These are phyloP conservation scores for Cruciata laevipes DNA, from an alignment of 257 asterid species.

Conservation along the genomic window DNA sequence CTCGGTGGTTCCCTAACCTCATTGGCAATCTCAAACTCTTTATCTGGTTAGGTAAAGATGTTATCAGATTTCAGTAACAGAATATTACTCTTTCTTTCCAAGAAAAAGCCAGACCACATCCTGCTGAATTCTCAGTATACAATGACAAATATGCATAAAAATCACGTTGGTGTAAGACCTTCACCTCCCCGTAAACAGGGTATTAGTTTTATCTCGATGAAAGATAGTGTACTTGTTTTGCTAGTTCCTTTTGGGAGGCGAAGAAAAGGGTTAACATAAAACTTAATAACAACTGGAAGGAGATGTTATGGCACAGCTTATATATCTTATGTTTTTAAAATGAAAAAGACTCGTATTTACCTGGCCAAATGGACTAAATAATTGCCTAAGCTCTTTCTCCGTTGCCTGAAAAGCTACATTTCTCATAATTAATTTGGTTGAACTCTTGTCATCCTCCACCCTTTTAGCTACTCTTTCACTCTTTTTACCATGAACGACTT, in stretches of 20 bases:
- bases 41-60: conserved; percentile 37
- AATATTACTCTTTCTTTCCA: not conserved
- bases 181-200: not conserved
- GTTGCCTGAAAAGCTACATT: conserved; percentile 98
- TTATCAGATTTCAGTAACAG: not conserved
- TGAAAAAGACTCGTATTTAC: conserved; percentile 25
- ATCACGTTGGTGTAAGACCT: not conserved
- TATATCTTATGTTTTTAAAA: not conserved
- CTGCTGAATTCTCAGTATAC: not conserved
- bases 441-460: conserved; percentile 49
- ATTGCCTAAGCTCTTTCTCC: conserved; percentile 78
- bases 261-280: not conserved
- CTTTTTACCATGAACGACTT: conserved; percentile 70
- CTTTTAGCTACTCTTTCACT: conserved; percentile 42
- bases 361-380: conserved; percentile 89
- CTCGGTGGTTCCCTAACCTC: conserved; percentile 78
- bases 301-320: not conserved
- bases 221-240: not conserved
- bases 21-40: conserved; percentile 77
- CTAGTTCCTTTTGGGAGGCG: not conserved
- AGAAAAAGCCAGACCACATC: not conserved
- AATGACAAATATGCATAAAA: too few species aligned
- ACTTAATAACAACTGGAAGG: not conserved
- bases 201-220: not conserved
- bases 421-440: conserved; percentile 82